phyloP scores from a whole-genome alignment of 2,329 filamentous ascomycete genomes.

The Cercospora sp. region DNA sequence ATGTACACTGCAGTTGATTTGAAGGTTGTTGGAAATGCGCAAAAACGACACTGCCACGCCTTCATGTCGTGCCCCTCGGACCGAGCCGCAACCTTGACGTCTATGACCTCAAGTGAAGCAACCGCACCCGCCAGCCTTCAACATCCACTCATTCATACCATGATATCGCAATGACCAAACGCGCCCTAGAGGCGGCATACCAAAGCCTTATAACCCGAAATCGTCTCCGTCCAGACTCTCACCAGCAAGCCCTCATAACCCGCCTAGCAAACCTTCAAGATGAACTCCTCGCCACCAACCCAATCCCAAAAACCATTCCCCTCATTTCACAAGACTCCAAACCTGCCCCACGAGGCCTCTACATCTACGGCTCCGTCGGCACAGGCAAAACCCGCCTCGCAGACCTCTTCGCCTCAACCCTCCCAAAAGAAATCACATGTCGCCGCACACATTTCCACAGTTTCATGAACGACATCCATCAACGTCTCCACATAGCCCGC shows the following conservation, averaged over 20 bases:
- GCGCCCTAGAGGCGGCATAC: slow-evolving; percentile 30
- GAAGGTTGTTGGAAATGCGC: background rate
- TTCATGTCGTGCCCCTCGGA: background rate
- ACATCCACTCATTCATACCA: background rate
- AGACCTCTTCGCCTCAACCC: slow-evolving; percentile 69
- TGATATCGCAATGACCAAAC: slow-evolving; percentile 20
- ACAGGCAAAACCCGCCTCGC: slow-evolving; percentile 78
- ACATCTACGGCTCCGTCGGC: slow-evolving; percentile 75
- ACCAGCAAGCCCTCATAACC: slow-evolving; percentile 28
- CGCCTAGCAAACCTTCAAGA: slow-evolving; percentile 29
- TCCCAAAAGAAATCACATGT: slow-evolving; percentile 49
- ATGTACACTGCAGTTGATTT: background rate
- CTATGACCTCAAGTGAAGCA: slow-evolving; percentile 13
- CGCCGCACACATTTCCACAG: slow-evolving; percentile 77
- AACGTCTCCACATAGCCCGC: slow-evolving; percentile 44
- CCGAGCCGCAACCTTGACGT: slow-evolving; percentile 3
- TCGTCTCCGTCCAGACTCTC: slow-evolving; percentile 25
- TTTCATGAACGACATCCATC: slow-evolving; percentile 74
- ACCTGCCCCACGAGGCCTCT: slow-evolving; percentile 52
- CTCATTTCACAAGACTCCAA: background rate
- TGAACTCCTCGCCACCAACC: slow-evolving; percentile 21
- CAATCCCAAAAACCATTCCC: background rate
- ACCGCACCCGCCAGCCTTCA: background rate
- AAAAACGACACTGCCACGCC: background rate
- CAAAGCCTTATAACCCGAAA: slow-evolving; percentile 24